phyloP scores from a whole-genome alignment of 2,329 filamentous ascomycete genomes.

The Pseudogymnoascus pannorum region DNA sequence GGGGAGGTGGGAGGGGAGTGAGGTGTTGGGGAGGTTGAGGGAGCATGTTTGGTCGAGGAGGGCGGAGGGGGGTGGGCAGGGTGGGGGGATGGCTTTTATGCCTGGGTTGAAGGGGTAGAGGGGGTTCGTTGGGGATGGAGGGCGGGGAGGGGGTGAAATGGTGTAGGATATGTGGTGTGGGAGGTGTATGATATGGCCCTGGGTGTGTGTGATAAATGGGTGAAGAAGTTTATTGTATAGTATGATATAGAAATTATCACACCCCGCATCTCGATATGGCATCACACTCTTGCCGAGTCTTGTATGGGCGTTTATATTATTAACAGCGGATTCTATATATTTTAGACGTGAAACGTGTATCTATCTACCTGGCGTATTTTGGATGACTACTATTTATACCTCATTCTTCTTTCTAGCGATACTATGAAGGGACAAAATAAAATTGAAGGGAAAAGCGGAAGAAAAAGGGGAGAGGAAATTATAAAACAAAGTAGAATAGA shows the following conservation, averaged over 20 bases:
- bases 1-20: slow-evolving; percentile 72
- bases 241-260: neutral
- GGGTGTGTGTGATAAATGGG: neutral
- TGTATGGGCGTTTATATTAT: neutral
- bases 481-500: no score
- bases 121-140: neutral
- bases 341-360: no score
- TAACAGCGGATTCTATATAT: neutral
- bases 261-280: neutral
- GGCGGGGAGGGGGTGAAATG: neutral
- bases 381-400: no score
- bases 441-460: no score
- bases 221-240: neutral
- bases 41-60: slow-evolving; percentile 65
- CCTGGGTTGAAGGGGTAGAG: neutral
- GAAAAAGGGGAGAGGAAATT: no score
- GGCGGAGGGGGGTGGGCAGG: slow-evolving; percentile 18
- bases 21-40: slow-evolving; percentile 69
- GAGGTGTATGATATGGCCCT: neutral
- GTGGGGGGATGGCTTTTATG: slow-evolving; percentile 6
- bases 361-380: no score
- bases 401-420: no score
- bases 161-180: neutral
- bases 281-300: neutral
- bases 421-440: no score